These are phyloP conservation scores for Rhizoclosmatium sp. DNA, from an alignment of 192 early-diverging fungal species.

Conservation along the genomic window DNA sequence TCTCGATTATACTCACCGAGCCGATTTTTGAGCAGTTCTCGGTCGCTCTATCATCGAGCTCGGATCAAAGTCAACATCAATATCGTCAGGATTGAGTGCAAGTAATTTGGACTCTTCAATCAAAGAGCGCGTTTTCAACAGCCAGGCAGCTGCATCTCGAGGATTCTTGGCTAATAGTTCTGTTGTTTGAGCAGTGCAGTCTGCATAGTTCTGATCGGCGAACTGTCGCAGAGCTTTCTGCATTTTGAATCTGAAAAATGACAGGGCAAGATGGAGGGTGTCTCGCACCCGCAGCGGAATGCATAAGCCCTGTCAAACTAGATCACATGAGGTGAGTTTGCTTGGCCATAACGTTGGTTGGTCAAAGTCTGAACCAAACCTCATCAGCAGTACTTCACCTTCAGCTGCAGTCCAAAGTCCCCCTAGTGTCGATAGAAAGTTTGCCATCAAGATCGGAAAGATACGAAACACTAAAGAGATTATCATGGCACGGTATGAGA, in stretches of 20 bases:
- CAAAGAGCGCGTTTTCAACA: slow-evolving; percentile 10
- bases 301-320: neutral
- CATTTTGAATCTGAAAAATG: no score
- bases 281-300: slow-evolving; percentile 21
- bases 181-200: neutral
- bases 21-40: neutral
- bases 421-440: neutral
- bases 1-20: neutral
- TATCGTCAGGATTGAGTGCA: neutral
- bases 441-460: slow-evolving; percentile 28
- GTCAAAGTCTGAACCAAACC: neutral
- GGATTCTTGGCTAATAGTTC: slow-evolving; percentile 4
- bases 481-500: slow-evolving; percentile 1
- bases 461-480: slow-evolving; percentile 13
- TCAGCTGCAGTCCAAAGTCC: neutral
- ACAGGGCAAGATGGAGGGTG: no score
- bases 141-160: slow-evolving; percentile 11
- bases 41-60: neutral
- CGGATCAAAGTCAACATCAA: neutral
- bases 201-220: neutral
- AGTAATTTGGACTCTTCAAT: no score
- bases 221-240: neutral
- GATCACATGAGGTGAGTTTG: no score
- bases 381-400: neutral
- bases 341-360: no score